Conservation (phyloP, 306 rosid species). For the Acacia confusa region DNA sequence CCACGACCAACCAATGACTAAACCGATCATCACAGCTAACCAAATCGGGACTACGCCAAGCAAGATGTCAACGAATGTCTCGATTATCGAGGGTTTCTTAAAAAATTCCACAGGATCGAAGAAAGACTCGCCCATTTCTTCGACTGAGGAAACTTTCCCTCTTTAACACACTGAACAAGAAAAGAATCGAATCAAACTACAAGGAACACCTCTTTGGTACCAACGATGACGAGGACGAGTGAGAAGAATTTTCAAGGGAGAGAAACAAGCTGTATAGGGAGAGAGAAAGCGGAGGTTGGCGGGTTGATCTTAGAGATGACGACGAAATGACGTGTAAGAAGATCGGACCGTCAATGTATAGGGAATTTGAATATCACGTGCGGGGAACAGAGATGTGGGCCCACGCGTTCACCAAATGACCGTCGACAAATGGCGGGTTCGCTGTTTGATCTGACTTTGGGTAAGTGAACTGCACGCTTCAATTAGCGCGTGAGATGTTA, state of each 20-base stretch:
- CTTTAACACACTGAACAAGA: not conserved
- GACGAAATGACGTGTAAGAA: not conserved
- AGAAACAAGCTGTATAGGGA: not conserved
- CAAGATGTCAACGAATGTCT: constrained; percentile 90
- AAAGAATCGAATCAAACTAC: not conserved
- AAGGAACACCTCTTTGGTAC: not conserved
- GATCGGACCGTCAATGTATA: not conserved
- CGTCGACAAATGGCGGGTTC: not conserved
- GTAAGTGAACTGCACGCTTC: not conserved
- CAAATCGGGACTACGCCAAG: constrained; percentile 94
- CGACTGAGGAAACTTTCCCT: not conserved
- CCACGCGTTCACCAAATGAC: not conserved
- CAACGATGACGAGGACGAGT: not conserved
- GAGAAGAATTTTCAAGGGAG: not conserved
- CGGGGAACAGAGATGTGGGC: not conserved
- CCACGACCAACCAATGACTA: constrained; percentile 95
- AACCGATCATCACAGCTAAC: constrained; percentile 94
- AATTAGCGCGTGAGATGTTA: not conserved
- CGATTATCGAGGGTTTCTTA: constrained; percentile 70
- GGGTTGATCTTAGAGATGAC: not conserved
- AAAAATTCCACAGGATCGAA: constrained; percentile 72
- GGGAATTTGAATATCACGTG: not conserved
- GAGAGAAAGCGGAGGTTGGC: not conserved
- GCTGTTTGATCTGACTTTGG: not conserved
- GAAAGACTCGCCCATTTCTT: constrained; percentile 66